Conservation (phyloP, 2,329 filamentous ascomycete genomes). For the Thermothelomyces thermophilus region DNA sequence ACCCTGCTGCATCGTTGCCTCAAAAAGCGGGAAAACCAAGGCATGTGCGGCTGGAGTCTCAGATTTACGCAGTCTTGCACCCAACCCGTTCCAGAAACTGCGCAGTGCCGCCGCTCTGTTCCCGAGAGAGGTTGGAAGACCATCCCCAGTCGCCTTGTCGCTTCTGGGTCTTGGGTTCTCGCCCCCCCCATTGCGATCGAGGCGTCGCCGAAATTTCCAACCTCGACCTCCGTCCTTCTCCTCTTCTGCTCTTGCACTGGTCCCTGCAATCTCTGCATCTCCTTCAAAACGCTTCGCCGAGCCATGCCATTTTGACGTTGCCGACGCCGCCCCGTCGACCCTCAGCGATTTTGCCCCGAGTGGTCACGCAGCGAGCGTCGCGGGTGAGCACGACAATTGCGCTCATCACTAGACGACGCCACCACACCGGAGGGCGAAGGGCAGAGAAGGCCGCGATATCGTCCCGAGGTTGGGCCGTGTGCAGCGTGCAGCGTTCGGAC, state of each 20-base stretch:
- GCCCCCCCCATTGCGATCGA: slow-evolving; percentile 25
- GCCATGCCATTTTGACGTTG: slow-evolving; percentile 26
- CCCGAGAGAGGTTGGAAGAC: slow-evolving; percentile 22
- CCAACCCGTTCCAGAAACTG: slow-evolving; percentile 23
- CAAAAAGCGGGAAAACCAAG: slow-evolving; percentile 18
- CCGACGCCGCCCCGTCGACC: slow-evolving; percentile 24
- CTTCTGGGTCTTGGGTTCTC: slow-evolving; percentile 21
- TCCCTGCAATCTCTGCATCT: slow-evolving; percentile 17
- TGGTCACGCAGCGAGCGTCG: slow-evolving; percentile 21
- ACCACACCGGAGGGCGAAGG: background rate
- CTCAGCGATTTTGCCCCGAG: slow-evolving; percentile 25
- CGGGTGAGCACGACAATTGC: slow-evolving; percentile 22
- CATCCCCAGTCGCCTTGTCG: slow-evolving; percentile 26
- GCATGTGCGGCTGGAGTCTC: slow-evolving; percentile 18
- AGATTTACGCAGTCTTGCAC: slow-evolving; percentile 23
- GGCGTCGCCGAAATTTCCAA: slow-evolving; percentile 26
- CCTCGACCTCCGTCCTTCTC: slow-evolving; percentile 20
- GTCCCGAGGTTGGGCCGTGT: background rate
- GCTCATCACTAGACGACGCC: slow-evolving; percentile 11
- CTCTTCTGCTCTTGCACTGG: slow-evolving; percentile 18
- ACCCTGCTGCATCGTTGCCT: slow-evolving; percentile 24
- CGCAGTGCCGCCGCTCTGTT: slow-evolving; percentile 20
- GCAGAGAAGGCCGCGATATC: background rate
- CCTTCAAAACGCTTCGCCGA: slow-evolving; percentile 13
- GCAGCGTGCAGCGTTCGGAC: background rate